These are phyloP conservation scores for Saussurea involucrata DNA, from an alignment of 129 eudicot species.

Conservation along the genomic window DNA sequence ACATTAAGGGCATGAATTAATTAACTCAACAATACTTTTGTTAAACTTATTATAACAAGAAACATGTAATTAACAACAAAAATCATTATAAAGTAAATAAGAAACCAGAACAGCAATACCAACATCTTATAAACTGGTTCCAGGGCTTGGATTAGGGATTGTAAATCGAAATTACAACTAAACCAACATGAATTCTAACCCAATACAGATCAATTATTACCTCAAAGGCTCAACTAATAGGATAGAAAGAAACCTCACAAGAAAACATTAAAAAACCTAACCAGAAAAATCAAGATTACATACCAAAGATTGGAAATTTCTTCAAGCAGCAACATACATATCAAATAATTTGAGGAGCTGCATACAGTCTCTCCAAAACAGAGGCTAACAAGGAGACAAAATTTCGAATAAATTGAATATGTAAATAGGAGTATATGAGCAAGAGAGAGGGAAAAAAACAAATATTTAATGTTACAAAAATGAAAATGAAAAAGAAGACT, in stretches of 20 bases:
- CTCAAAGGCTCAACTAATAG: neutral
- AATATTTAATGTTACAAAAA: neutral
- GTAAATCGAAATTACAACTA: neutral
- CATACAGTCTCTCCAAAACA: neutral
- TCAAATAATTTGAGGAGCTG: neutral
- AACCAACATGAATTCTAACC: neutral
- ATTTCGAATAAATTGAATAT: neutral
- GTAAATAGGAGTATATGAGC: neutral
- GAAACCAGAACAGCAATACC: too few species aligned
- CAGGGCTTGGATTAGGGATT: neutral
- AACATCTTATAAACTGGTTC: neutral
- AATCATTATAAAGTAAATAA: too few species aligned
- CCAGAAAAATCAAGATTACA: neutral
- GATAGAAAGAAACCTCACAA: neutral
- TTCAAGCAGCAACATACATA: neutral
- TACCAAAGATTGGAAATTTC: slow-evolving; percentile 24
- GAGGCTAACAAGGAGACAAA: slow-evolving; percentile 22
- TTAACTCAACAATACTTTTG: neutral
- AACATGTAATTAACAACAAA: neutral
- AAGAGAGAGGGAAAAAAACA: neutral
- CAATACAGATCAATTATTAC: neutral
- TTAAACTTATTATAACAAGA: neutral
- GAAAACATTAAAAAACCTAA: neutral
- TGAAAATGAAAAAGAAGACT: neutral
- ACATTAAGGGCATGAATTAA: neutral